Evolutionary conservation across 2,329 filamentous ascomycete genomes (phyloP), one percentile per base, ranked within the genome.

Genomic region (Aspergillus fumigatiaffinis): DNA sequence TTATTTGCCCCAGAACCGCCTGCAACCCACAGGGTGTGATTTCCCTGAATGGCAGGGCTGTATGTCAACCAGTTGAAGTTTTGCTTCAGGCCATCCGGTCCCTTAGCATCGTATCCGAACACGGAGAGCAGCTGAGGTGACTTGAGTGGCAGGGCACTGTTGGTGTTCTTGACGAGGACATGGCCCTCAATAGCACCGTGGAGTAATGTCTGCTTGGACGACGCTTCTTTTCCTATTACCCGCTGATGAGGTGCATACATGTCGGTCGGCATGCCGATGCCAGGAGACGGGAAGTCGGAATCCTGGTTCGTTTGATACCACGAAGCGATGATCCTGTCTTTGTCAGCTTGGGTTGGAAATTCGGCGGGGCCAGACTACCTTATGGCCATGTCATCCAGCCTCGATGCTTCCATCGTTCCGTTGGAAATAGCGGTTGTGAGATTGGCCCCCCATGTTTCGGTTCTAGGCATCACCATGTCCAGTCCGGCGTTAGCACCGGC

Each of bases 361-460:
- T 49, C 32, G 6, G 32, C 32, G 6, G 32, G 32, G 32, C 32
- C 5, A 7, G 32, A 38, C 32, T 42, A 70, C 48, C 75, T 66
- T 1, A 76, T 82, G 0, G 77, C 82, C 86, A 88, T 89, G 57
- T 89, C 85, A 50, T 82, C 77, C 0, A 89, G 56, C 4, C 86
- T 52, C 0, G 63, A 79, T 1, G 75, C 73, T 52, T 82, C 74
- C 1, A 90, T 72, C 0, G 82, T 81, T 1, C 86, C 86, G 62
- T 89, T 88, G 5, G 77, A 76, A 17, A 90, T 82, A 0, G 86
- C 82, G 4, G 79, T 72, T 0, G 79, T 76, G 0, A 89, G 78
- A 32, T 76, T 73, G 0, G 53, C 51, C 0, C 53, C 56, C 67
- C 67, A 71, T 2, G 54, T 53, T 0, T 51, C 20, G 1, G 59